These are phyloP conservation scores for Coniochaeta pulveracea DNA, from an alignment of 2,329 filamentous ascomycete genomes.

Conservation along the genomic window DNA sequence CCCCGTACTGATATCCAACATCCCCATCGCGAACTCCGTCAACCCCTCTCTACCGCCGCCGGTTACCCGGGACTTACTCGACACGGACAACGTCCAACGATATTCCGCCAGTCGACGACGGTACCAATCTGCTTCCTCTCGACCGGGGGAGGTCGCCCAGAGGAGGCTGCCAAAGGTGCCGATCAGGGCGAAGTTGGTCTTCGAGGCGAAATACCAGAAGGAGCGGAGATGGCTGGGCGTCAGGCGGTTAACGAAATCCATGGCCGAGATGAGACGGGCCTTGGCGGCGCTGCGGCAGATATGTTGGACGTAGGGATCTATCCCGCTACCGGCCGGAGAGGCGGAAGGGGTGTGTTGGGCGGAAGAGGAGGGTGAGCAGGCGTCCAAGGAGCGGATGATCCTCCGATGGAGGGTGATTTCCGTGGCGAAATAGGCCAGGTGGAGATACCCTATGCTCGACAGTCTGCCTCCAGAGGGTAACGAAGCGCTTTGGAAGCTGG, in stretches of 20 bases:
- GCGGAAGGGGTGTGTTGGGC: conserved; percentile 11
- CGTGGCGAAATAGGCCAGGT: conserved; percentile 85
- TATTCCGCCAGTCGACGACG: conserved; percentile 77
- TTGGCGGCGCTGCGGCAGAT: conserved; percentile 92
- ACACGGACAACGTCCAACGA: conserved; percentile 85
- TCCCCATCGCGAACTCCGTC: conserved; percentile 64
- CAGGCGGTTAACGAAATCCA: conserved; percentile 94
- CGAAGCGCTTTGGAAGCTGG: conserved; percentile 27
- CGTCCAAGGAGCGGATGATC: conserved; percentile 68
- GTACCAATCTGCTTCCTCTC: conserved; percentile 90
- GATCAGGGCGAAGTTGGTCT: conserved; percentile 88
- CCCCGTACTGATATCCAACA: conserved; percentile 61
- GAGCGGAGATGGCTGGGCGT: conserved; percentile 76
- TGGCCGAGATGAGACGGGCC: conserved; percentile 84
- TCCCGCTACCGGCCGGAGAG: conserved; percentile 21
- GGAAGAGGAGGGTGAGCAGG: conserved; percentile 21
- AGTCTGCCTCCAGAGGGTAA: too few relatives aligned
- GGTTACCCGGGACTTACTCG: conserved; percentile 47
- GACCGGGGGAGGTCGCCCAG: conserved; percentile 77
- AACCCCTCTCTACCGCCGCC: conserved; percentile 40
- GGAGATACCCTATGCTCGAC: conserved; percentile 63
- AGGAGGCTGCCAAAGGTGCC: conserved; percentile 86
- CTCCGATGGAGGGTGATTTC: conserved; percentile 89
- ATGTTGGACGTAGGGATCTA: conserved; percentile 75
- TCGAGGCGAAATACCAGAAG: conserved; percentile 86